Conservation (phyloP, 306 rosid genomes). For the Malus domestica region DNA sequence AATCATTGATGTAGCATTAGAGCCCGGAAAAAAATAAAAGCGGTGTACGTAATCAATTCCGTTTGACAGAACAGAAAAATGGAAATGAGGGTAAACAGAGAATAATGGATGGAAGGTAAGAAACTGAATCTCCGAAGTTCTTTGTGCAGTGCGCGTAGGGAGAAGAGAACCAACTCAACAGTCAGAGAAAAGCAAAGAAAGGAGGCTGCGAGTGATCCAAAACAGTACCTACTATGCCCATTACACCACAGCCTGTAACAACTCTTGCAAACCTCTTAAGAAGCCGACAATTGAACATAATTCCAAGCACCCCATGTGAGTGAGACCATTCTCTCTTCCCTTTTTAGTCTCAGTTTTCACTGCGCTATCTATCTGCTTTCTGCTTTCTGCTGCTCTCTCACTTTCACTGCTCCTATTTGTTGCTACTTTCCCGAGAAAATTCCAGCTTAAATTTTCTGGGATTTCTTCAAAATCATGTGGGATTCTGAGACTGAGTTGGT, state of each 20-base stretch:
- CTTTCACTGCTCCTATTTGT: slow-evolving; percentile 18
- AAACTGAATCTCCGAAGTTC: neutral
- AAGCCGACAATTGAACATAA: slow-evolving; percentile 60
- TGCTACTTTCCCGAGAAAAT: slow-evolving; percentile 23
- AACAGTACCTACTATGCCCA: slow-evolving; percentile 41
- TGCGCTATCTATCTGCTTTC: slow-evolving; percentile 4
- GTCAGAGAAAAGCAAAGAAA: slow-evolving; percentile 17
- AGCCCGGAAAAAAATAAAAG: too few species aligned
- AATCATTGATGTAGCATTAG: too few species aligned
- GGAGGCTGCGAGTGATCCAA: slow-evolving; percentile 25
- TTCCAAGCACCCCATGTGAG: slow-evolving; percentile 78
- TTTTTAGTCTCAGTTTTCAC: slow-evolving; percentile 6
- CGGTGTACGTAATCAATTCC: too few species aligned
- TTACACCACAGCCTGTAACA: slow-evolving; percentile 71
- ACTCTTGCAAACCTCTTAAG: slow-evolving; percentile 23
- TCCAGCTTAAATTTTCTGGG: slow-evolving; percentile 16
- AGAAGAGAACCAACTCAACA: neutral
- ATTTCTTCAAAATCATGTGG: slow-evolving; percentile 66
- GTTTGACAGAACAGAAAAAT: too few species aligned
- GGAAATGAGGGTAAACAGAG: neutral
- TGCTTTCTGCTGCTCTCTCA: neutral
- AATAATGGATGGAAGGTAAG: neutral
- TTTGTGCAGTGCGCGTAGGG: neutral
- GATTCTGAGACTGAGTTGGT: slow-evolving; percentile 77
- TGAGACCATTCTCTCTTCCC: slow-evolving; percentile 1